Base-by-base conservation (phyloP, 2,329 filamentous ascomycete genomes). In the Leptoxyphium fumago region DNA sequence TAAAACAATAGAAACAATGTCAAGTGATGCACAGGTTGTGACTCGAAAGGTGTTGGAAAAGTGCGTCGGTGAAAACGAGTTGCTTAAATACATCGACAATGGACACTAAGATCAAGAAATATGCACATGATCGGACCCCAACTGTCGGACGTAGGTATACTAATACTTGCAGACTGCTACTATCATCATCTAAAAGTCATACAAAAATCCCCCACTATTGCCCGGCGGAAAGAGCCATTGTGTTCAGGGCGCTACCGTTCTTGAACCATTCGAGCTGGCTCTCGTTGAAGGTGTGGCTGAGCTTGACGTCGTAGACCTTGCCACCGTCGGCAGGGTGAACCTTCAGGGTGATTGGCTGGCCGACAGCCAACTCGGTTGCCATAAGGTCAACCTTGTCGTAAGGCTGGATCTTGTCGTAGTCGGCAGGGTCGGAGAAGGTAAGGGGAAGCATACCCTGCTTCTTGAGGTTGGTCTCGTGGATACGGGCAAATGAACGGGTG, bases 381-480 rank as follows among this genome's bases (percentile, higher is more conserved):
- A 87, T 69, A 48, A 98, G 73, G 65, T 95, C 88, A 56, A 96
- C 80, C 71, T 82, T 88, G 75, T 94, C 91, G 49, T 91, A 81
- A 54, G 87, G 84, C 64, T 82, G 78, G 67, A 98, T 88, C 78
- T 85, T 94, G 67, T 98, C 91, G 69, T 98, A 98, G 69, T 98
- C 91, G 64, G 82, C 89, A 45, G 89, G 89, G 64, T 96, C 80
- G 46, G 78, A 70, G 72, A 98, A 98, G 59, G 88, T 96, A 53
- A 98, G 77, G 60, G 91, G 91, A 71, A 98, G 84, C 89, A 98
- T 95, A 71, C 91, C 91, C 79, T 98, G 91, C 82, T 98, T 98
- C 85, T 98, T 98, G 74, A 98, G 72, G 79, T 98, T 98, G 74
- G 91, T 98, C 77, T 98, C 91, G 77, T 98, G 91, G 63, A 98